These are phyloP conservation scores for Lolium perenne DNA, from an alignment of 176 grass and related monocot species.

Conservation along the genomic window DNA sequence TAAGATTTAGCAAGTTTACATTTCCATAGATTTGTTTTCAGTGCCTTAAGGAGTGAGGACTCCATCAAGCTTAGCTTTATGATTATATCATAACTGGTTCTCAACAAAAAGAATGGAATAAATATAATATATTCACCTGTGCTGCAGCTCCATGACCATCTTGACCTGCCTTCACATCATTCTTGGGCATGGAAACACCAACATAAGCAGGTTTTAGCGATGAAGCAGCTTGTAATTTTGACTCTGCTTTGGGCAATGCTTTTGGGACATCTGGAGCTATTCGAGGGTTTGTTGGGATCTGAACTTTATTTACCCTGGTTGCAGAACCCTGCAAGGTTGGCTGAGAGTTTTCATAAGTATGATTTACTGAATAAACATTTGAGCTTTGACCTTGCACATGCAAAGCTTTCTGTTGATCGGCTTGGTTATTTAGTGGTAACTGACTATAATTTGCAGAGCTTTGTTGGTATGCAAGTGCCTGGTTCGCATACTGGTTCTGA, in stretches of 20 bases:
- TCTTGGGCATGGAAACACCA: slow-evolving; percentile 65
- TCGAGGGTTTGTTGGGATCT: slow-evolving; percentile 81
- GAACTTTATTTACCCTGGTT: slow-evolving; percentile 65
- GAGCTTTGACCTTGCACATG: slow-evolving; percentile 58
- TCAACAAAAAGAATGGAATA: slow-evolving; percentile 16
- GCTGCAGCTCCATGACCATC: slow-evolving; percentile 47
- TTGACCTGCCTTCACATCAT: slow-evolving; percentile 44
- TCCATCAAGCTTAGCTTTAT: slow-evolving; percentile 30
- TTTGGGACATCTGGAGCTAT: slow-evolving; percentile 66
- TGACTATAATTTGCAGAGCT: slow-evolving; percentile 41
- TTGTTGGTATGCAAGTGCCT: slow-evolving; percentile 49
- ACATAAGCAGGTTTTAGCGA: slow-evolving; percentile 70
- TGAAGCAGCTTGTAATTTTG: slow-evolving; percentile 50
- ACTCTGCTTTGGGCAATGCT: slow-evolving; percentile 46
- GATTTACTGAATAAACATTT: slow-evolving; percentile 56
- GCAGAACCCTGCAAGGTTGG: slow-evolving; percentile 42
- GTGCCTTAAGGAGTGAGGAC: slow-evolving; percentile 1
- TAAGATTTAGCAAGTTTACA: neutral
- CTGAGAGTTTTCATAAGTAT: slow-evolving; percentile 48
- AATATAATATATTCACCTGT: slow-evolving; percentile 53
- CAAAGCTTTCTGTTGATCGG: slow-evolving; percentile 58
- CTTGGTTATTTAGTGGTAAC: slow-evolving; percentile 55
- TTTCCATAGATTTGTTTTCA: slow-evolving; percentile 7
- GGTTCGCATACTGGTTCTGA: slow-evolving; percentile 43
- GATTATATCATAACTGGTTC: neutral